Evolutionary conservation across 2,329 filamentous ascomycete species (phyloP), one percentile per base, ranked within the genome.

Genomic region (Pseudogymnoascus sp.): DNA sequence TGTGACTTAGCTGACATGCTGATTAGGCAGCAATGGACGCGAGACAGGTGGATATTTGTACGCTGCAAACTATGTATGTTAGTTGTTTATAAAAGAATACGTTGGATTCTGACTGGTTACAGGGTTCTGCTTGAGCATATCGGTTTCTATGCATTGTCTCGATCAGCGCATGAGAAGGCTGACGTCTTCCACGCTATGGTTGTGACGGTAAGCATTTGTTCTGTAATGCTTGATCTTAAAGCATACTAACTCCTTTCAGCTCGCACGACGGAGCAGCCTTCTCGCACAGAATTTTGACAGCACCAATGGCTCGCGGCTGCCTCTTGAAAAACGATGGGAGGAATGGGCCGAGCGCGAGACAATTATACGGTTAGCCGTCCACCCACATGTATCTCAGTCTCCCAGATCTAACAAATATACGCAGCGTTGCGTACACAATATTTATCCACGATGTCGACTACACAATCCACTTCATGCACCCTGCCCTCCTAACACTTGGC

Each of bases 341-440:
- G 68, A 69, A 63, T 69, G 68, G 68, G 67, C 65, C 25, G 66
- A 67, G 38, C 61, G 68, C 37, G 68, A 69, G 61, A 66, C 67
- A 6, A 60, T 68, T 34, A 68, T 69, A 28, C 64, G 68, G 68
- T 68, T 56, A 21, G 59, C n/a, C 10, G 34, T 18, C n/a, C 28
- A 16, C 8, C n/a, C 50, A 3, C 59, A 5, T 44, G 10, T 40
- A 10, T 18, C n/a, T 40, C 40, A 60, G 46, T 14, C 34, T n/a
- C 21, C 16, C 28, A 3, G 4, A n/a, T 34, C 37, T 42, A 23
- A 44, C 16, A 21, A 11, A 50, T 31, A 5, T 23, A 21, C 21
- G n/a, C 59, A 69, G 68, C 28, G 65, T 69, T 23, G 68, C 68
- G 2, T 67, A 69, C 60, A 67, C 67, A 12, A 69, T 69, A 11